Conservation (phyloP, 2,329 filamentous ascomycete genomes). For the Exserohilum rostratum region DNA sequence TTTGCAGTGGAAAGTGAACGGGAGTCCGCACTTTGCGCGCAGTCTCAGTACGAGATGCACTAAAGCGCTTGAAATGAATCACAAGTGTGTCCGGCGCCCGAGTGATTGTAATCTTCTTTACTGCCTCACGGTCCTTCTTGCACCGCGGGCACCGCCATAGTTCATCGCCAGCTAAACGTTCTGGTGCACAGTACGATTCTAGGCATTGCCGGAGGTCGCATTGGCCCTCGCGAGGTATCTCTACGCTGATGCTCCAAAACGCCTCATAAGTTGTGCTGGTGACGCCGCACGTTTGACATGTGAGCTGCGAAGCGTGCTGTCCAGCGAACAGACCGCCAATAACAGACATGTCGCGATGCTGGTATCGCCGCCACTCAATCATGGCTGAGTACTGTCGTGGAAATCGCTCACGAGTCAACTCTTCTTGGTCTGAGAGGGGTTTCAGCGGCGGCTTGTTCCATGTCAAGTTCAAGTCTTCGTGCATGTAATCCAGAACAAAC, state of each 20-base stretch:
- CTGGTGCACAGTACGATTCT: constrained; percentile 70
- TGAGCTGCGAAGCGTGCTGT: constrained; percentile 66
- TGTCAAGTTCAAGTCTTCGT: constrained; percentile 81
- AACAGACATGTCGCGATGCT: constrained; percentile 73
- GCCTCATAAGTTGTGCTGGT: constrained; percentile 72
- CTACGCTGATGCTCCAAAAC: constrained; percentile 73
- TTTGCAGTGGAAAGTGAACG: constrained; percentile 77
- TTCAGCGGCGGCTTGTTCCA: constrained; percentile 65
- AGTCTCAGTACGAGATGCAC: constrained; percentile 60
- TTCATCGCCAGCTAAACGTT: constrained; percentile 70
- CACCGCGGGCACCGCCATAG: constrained; percentile 77
- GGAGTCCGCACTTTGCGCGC: constrained; percentile 72
- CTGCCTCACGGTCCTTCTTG: constrained; percentile 68
- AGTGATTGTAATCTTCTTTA: constrained; percentile 74
- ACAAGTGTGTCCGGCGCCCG: constrained; percentile 81
- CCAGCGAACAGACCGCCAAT: constrained; percentile 81
- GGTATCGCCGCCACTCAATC: constrained; percentile 76
- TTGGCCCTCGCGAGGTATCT: constrained; percentile 67
- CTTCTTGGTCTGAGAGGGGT: constrained; percentile 64
- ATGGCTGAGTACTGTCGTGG: constrained; percentile 69
- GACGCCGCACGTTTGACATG: constrained; percentile 65
- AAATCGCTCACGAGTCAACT: constrained; percentile 65
- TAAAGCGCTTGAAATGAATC: constrained; percentile 76
- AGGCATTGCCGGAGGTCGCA: constrained; percentile 72
- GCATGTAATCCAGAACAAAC: constrained; percentile 79